Evolutionary conservation across 2,329 filamentous ascomycete genomes (phyloP).

Genomic region (Aspergillus piperis): DNA sequence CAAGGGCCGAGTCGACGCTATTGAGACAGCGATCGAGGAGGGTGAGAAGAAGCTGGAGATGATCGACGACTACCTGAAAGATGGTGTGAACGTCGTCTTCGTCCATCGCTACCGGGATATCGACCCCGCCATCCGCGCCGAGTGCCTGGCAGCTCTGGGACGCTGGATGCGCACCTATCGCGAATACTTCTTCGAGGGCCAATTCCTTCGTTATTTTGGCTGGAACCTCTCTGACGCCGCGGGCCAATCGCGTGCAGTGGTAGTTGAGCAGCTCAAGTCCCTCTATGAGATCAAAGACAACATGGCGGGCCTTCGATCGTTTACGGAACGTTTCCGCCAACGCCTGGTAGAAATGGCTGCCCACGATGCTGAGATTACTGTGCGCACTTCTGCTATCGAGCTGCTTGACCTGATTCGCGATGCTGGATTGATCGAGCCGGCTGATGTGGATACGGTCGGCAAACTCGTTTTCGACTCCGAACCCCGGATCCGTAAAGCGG

Average conservation of each 20-base stretch:
- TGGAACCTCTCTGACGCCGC: constrained; percentile 90
- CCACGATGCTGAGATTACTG: constrained; percentile 75
- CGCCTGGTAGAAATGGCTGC: constrained; percentile 92
- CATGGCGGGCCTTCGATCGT: constrained; percentile 75
- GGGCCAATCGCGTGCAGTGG: constrained; percentile 75
- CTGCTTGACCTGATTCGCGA: constrained; percentile 80
- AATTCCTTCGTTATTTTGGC: constrained; percentile 88
- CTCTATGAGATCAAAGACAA: constrained; percentile 81
- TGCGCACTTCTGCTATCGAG: constrained; percentile 77
- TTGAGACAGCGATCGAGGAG: constrained; percentile 71
- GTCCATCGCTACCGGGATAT: constrained; percentile 95
- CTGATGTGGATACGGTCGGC: constrained; percentile 86
- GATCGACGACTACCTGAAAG: constrained; percentile 72
- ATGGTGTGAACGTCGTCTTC: constrained; percentile 90
- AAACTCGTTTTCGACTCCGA: constrained; percentile 88
- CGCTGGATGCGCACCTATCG: constrained; percentile 85
- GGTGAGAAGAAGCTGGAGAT: constrained; percentile 68
- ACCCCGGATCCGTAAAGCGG: constrained; percentile 78
- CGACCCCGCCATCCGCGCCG: constrained; percentile 82
- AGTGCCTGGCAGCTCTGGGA: constrained; percentile 84
- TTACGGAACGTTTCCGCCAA: constrained; percentile 86
- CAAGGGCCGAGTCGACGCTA: constrained; percentile 72
- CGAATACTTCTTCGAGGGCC: constrained; percentile 84
- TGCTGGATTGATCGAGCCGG: constrained; percentile 82
- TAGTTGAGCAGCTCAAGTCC: constrained; percentile 76